Evolutionary conservation across 1,139 yeast species (phyloP), one percentile per base, ranked within the genome.

Genomic region (Yamadazyma atmosphaerica): DNA sequence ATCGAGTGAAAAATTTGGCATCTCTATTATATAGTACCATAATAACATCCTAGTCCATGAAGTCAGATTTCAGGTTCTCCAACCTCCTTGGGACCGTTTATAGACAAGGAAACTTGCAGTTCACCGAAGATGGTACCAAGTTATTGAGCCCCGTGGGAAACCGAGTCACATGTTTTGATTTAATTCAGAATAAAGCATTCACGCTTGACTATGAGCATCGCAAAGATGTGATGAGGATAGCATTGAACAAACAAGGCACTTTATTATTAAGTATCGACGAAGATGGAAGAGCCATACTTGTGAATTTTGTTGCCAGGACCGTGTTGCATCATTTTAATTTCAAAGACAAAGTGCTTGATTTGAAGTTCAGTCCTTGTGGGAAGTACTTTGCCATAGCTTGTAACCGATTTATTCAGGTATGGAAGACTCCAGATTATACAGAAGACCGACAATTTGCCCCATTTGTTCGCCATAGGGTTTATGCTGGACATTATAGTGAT

Each of bases 251-350:
- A 34, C 95, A 87, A 51, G 87, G 83, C 12, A 85, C 95, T 0
- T 72, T 94, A 35, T 60, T 92, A 52, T 57, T 92, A n/a, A 79
- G 95, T 2, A 88, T 92, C 2, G 98, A 94, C 56, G 83, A 74
- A 38, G 96, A 89, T 52, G 99, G 99, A 0, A 74, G 97, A 50
- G 98, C 96, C 16, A 88, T 92, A 35, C 71, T 92, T 44, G 96
- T 87, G 25, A 92, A 94, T 58, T 89, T 83, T 57, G 74, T 76
- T 29, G 77, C 95, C 27, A 75, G 95, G 48, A 84, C 88, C 1
- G 98, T 90, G n/a, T 69, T 92, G 44, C 96, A 92, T 61, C 95
- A 92, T 62, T 89, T 92, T 73, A 94, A 89, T 60, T 92, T 94
- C 67, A 87, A 85, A 56, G 95, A 85, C 23, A 67, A 63, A 35